These are phyloP conservation scores for Tetraselmis striata DNA, from an alignment of 139 green algal species.

Conservation along the genomic window DNA sequence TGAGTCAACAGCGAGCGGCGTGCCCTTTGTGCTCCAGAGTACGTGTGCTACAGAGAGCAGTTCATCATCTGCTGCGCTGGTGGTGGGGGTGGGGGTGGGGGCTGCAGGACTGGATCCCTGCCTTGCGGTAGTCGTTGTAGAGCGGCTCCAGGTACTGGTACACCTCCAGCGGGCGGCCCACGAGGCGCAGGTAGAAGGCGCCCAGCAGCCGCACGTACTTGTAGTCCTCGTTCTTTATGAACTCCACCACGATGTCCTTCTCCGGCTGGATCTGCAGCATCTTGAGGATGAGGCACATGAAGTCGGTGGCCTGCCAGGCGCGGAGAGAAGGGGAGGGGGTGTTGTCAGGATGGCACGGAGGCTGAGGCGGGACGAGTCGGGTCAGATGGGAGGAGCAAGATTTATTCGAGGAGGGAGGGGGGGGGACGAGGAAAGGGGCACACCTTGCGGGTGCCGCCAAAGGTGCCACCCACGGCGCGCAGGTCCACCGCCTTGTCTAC, in stretches of 20 bases:
- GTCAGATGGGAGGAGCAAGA: no score
- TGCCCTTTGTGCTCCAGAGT: no score
- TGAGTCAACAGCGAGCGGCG: neutral
- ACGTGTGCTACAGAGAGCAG: no score
- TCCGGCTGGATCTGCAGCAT: slow-evolving; percentile 97
- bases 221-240: slow-evolving; percentile 97
- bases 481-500: slow-evolving; percentile 92
- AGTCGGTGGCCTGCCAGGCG: slow-evolving; percentile 55
- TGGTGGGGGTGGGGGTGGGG: neutral
- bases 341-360: no score
- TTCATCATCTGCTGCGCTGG: neutral
- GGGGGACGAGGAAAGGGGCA: no score
- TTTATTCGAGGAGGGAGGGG: no score
- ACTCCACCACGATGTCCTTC: slow-evolving; percentile 97
- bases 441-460: slow-evolving; percentile 66
- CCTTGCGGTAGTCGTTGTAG: slow-evolving; percentile 92
- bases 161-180: slow-evolving; percentile 81
- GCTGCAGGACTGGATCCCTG: no score
- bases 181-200: slow-evolving; percentile 94
- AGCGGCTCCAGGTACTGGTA: slow-evolving; percentile 97
- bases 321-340: neutral
- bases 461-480: slow-evolving; percentile 74
- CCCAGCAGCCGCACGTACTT: slow-evolving; percentile 90
- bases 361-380: no score
- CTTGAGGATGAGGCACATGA: slow-evolving; percentile 95